Evolutionary conservation across 2,329 filamentous ascomycete genomes (phyloP), one percentile per base, ranked within the genome.

Genomic region (Gnomoniopsis sp.): DNA sequence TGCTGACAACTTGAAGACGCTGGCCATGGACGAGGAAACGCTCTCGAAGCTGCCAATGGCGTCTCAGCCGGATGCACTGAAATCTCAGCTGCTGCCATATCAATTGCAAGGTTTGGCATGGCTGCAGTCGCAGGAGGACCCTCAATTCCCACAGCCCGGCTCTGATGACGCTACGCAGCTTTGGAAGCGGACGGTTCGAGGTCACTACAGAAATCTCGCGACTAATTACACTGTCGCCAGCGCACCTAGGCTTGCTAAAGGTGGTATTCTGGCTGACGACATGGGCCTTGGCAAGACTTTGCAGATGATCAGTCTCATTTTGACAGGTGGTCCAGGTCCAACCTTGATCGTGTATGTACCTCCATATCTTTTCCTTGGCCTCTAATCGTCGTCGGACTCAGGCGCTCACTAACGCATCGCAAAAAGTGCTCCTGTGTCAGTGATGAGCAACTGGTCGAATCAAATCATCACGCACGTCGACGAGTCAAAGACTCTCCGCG

Each of bases 201-300:
- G 71, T 3, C 67, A 68, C 17, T 90, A 86, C 65, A 82, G 79
- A 58, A 91, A 89, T 71, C 79, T 90, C 63, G 90, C 87, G 60
- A 93, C 86, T 0, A 87, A 87, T 54, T 93, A 87, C 69, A 81
- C 85, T 11, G 85, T 81, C 10, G 71, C 70, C 0, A 71, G 70
- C 2, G 72, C 80, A 1, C 91, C 91, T 0, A 71, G 75, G 1
- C 79, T 96, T 22, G 85, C 90, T 7, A 90, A 86, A 52, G 92
- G 92, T 19, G 92, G 92, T 34, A 92, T 96, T 52, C 79, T 96
- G 10, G 91, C 91, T 2, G 92, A 96, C 70, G 92, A 96, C 67
- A 96, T 96, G 93, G 92, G 92, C 3, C 75, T 96, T 6, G 92
- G 92, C 23, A 96, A 96, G 75, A 96, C 92, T 0, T 79, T 96